Evolutionary conservation across 371 early-diverging fungal species (phyloP), one percentile per base, ranked within the genome.

Genomic region (Zancudomyces culisetae): DNA sequence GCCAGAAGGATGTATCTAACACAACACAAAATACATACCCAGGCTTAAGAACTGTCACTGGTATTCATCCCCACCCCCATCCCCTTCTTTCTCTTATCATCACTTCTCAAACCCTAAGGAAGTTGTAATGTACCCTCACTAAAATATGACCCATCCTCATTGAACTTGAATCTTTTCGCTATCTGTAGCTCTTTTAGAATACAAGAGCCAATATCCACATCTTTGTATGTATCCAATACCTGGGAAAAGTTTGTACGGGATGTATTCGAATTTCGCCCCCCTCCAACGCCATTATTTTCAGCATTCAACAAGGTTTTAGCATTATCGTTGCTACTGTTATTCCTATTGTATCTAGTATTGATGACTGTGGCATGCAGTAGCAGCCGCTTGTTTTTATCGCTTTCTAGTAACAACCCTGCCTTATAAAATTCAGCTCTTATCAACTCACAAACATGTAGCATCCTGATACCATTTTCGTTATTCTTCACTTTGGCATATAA

Each of bases 151-250:
- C 63, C 63, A 42, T 13, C 46, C 13, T 43, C 58, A 0, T 55
- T 52, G 29, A 43, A 51, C 12, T 27, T n/a, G 40, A 60, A 60
- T 18, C 63, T 55, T 35, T 46, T 57, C 0, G 63, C 63, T 26
- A 63, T 55, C 49, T 63, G 62, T 10, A 63, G 47, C 50, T 58
- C 61, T 19, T 55, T 62, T 13, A 63, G 13, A 10, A 51, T 45
- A 20, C 62, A 63, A 15, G 52, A 40, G 3, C 63, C 63, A 48
- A 63, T 52, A 41, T 56, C 41, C 47, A 40, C 21, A 22, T 30
- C 30, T n/a, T 51, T 57, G 42, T 52, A 57, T 28, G 43, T 58
- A 13, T 49, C 43, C 27, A 63, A 26, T 47, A 63, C 39, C 18
- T 47, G 52, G 30, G 18, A 43, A 4, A 59, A 60, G 27, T 63